Base-by-base conservation (phyloP, 345 rosid genomes). In the Cochlearia excelsa region DNA sequence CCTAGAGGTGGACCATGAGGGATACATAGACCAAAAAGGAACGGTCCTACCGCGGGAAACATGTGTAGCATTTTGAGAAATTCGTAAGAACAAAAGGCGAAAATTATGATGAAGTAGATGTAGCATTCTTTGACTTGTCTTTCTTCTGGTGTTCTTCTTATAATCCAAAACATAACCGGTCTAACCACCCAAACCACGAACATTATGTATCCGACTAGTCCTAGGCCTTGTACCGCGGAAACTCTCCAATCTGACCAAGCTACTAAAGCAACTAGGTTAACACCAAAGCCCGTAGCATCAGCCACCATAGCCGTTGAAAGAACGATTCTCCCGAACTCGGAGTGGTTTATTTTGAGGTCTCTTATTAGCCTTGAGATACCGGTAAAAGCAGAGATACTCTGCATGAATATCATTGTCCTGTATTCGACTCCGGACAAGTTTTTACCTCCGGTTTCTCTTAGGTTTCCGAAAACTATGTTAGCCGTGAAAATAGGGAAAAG, bases 1-100 rank as follows among this genome's bases (percentile, higher is more conserved):
- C 84, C 82, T 40, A 80, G 16, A 1, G 82, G 82, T 3, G 82
- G 82, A 1, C 84, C 84, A 3, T 70, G 65, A 0, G 84, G 84
- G 2, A 80, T 66, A 9, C 70, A 69, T 9, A 78, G 42, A 45
- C 82, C 82, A 4, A 78, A 33, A 37, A 74, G 5, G 27, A 70
- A 69, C 5, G 77, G 77, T 16, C 82, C 85, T 26, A 75, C 23
- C 0, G 76, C 39, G 0, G 75, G 51, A 54, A 68, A 51, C 16
- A 65, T 38, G 1, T 52, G 56, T 49, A 54, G 7, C 23, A 6
- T 6, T 51, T 70, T 46, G 49, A 70, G 16, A 33, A 9, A 59
- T 1, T 59, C 2, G 7, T 48, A 49, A 50, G 57, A 49, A 1
- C 42, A 59, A 27, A 81, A 42, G 23, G 75, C 58, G 23, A 76